Percentiles rank a stretch among this genome's conserved stretches.
Evolutionary conservation across 805 yeast species (phyloP).

Genomic region (Jamesozyma lodderae): DNA sequence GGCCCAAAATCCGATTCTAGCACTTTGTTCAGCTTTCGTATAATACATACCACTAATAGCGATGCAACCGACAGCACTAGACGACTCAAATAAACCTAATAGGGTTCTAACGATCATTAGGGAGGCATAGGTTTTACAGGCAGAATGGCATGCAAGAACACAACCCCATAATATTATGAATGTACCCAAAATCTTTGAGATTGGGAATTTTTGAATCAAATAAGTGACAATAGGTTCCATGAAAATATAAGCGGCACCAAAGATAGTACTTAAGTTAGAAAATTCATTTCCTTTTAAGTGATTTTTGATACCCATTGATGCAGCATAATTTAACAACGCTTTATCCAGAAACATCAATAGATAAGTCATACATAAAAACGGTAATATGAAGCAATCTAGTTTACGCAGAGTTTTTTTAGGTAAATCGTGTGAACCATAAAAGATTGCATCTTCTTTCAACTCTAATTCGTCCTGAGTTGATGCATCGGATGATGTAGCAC

Average conservation of each 20-base stretch:
- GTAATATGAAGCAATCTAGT: slow-evolving; percentile 41
- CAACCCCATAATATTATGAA: slow-evolving; percentile 48
- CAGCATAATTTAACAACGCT: slow-evolving; percentile 50
- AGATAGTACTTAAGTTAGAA: slow-evolving; percentile 44
- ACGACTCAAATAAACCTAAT: slow-evolving; percentile 46
- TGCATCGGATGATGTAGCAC: not conserved
- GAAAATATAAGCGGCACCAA: slow-evolving; percentile 45
- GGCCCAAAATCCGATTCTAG: slow-evolving; percentile 48
- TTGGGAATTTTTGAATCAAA: slow-evolving; percentile 43
- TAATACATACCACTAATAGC: slow-evolving; percentile 57
- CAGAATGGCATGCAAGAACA: slow-evolving; percentile 43
- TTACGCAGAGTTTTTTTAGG: slow-evolving; percentile 25
- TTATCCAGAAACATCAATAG: slow-evolving; percentile 53
- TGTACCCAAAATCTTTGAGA: slow-evolving; percentile 41
- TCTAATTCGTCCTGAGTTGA: not conserved
- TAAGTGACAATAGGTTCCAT: slow-evolving; percentile 45
- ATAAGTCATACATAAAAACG: slow-evolving; percentile 45
- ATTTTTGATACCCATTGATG: slow-evolving; percentile 52
- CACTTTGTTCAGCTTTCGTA: slow-evolving; percentile 42
- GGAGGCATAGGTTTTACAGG: slow-evolving; percentile 43
- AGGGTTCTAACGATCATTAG: slow-evolving; percentile 47
- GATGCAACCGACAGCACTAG: slow-evolving; percentile 48
- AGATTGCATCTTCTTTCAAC: slow-evolving; percentile 6
- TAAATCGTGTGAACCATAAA: slow-evolving; percentile 21
- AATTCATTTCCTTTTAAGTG: slow-evolving; percentile 41